Base-by-base conservation (phyloP, 495 filamentous ascomycete genomes). In the Aspergillus leporis region DNA sequence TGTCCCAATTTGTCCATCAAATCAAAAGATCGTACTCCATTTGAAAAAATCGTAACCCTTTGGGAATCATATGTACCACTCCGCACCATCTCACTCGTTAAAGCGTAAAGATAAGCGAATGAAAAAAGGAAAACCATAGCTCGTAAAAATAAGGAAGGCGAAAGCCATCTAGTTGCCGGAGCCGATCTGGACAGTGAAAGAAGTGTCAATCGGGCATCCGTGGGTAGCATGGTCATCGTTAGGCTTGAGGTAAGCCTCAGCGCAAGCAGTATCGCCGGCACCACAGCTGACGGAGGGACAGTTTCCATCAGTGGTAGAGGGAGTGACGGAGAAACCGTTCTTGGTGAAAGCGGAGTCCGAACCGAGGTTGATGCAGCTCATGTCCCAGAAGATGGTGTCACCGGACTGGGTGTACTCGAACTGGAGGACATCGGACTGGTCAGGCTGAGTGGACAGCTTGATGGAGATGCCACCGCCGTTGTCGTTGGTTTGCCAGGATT, bases 391-490 rank as follows among this genome's bases (percentile, higher is more conserved):
- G 66, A 79, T 70, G 22, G 65, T 69, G 28, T 70, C 61, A 21
- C 65, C 70, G 36, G 62, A 45, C 62, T 69, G 34, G 66, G 77
- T 78, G 70, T 79, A 79, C 66, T 79, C 77, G 64, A 72, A 79
- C 62, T 79, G 77, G n/a, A 79, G 71, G n/a, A 79, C 74, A 40
- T 74, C 69, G 58, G 65, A 62, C 56, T 70, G 59, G 56, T 53
- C 58, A 28, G 65, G 40, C 25, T 56, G 58, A 62, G 72, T 74
- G 48, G 77, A 75, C 53, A 79, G 64, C 74, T 79, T 79, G 72
- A 79, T 75, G 43, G 75, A 78, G 61, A 78, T 67, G 57, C 75
- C 77, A 38, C 77, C 77, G 49, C 75, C 77, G 61, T 77, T 68
- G 64, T 68, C 43, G 71, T 77, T 77, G 63, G 56, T 66, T 58